Evolutionary conservation across 2,329 filamentous ascomycete species (phyloP), one percentile per base, ranked within the genome.

Genomic region (Rachicladosporium sp.): DNA sequence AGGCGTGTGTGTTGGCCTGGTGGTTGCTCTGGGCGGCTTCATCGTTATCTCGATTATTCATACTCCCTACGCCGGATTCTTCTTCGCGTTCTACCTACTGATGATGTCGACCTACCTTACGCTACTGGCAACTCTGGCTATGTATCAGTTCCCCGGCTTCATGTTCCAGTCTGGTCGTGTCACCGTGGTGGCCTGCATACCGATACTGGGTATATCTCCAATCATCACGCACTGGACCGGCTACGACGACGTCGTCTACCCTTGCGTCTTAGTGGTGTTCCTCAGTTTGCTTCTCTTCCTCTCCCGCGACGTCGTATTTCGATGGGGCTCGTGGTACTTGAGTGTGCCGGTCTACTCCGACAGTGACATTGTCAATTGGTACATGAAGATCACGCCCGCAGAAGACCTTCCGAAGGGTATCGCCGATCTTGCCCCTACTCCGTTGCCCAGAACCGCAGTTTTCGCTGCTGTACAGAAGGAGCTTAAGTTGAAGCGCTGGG

Each of bases 1-100:
- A n/a, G 47, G 47, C 15, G 35, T 46, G 4, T 66, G 67, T 3
- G 66, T 73, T 10, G 58, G 64, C 10, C 72, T 74, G 2, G 65
- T 76, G 5, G 55, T 67, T 23, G 70, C 76, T 40, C 56, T 65
- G 2, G 53, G 62, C 13, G 46, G 40, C n/a, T 41, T 50, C 31
- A 62, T 67, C 7, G 54, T 66, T 15, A 70, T 77, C 40, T 58
- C 65, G 10, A 33, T 41, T 15, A 62, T 66, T 23, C 58, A 59
- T 33, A 57, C 63, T 2, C 59, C 66, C 12, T 60, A 61, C 8
- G 57, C 38, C 15, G 76, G 68, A 6, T 67, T 74, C 8, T 62
- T 77, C 9, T 80, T 77, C 51, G 68, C 74, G 43, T 67, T 76
- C 35, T 80, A 79, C 45, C 61, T 78, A 2, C 55, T 76, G 29